These are phyloP conservation scores for Magnusiomyces starmeri DNA, from an alignment of 1,139 yeast species.

Conservation along the genomic window DNA sequence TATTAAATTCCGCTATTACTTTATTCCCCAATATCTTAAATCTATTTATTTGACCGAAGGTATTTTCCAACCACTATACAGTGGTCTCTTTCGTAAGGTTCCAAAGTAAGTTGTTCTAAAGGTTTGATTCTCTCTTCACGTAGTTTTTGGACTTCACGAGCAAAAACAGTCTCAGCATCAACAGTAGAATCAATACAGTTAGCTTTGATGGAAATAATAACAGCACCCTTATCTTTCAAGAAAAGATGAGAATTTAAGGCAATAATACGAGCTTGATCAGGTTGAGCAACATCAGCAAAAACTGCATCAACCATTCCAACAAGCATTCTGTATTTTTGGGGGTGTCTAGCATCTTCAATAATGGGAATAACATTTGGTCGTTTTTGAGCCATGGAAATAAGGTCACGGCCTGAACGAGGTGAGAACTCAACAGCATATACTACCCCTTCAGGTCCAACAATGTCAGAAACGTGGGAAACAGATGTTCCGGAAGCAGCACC, in stretches of 20 bases:
- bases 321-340: constrained; percentile 98
- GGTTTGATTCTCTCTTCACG: constrained; percentile 99
- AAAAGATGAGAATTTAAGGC: constrained; percentile 97
- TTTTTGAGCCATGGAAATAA: constrained; percentile 99
- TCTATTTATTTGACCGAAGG: constrained; percentile 76
- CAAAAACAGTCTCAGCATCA: constrained; percentile 98
- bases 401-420: constrained; percentile 99
- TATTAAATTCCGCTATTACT: background rate
- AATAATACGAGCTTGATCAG: constrained; percentile 99
- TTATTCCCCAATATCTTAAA: background rate
- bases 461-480: constrained; percentile 95
- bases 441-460: constrained; percentile 98
- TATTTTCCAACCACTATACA: constrained; percentile 97
- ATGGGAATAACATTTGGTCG: constrained; percentile 98
- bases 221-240: constrained; percentile 90
- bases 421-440: constrained; percentile 99
- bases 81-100: constrained; percentile 99
- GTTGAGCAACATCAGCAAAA: constrained; percentile 99
- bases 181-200: constrained; percentile 99
- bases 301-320: constrained; percentile 98
- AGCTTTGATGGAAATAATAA: constrained; percentile 38
- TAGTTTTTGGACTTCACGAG: constrained; percentile 97
- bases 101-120: constrained; percentile 94
- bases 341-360: constrained; percentile 99
- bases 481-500: constrained; percentile 99